Evolutionary conservation across 176 grass and related monocot species (phyloP).

Genomic region (Dendrocalamus sinicus): DNA sequence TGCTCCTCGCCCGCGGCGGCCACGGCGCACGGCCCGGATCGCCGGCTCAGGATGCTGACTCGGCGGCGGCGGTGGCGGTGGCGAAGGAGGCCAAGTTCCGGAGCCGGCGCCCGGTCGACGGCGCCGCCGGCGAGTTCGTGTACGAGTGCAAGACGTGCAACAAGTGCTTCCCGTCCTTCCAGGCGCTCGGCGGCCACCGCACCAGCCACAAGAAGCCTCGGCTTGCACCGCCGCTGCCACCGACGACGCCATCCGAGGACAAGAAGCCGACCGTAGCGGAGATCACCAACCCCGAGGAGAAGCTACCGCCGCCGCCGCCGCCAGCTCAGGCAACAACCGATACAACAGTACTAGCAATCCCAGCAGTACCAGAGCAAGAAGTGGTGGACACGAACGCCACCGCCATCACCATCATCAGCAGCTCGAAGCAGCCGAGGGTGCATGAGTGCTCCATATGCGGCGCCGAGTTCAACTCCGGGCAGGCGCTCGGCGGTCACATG

Average conservation of each 20-base stretch:
- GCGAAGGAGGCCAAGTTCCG: conserved; percentile 38
- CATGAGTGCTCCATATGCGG: conserved; percentile 93
- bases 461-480: conserved; percentile 83
- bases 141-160: conserved; percentile 94
- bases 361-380: conserved; percentile 45
- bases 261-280: neutral
- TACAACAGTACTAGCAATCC: conserved; percentile 41
- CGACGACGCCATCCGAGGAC: neutral
- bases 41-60: neutral
- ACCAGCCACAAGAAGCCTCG: conserved; percentile 94
- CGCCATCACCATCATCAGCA: neutral
- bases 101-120: conserved; percentile 47
- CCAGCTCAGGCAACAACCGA: neutral
- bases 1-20: conserved; percentile 60
- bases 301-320: neutral
- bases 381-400: neutral
- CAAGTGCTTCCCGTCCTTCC: conserved; percentile 90
- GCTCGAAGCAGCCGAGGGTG: conserved; percentile 43
- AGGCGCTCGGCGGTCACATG: conserved; percentile 96
- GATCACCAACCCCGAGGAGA: neutral
- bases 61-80: neutral
- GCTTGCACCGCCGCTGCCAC: neutral
- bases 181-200: conserved; percentile 97
- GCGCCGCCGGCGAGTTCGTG: conserved; percentile 49
- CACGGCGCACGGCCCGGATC: neutral